Evolutionary conservation across 768 basidiomycete genomes (phyloP).

Genomic region (Calvatia gigantea): DNA sequence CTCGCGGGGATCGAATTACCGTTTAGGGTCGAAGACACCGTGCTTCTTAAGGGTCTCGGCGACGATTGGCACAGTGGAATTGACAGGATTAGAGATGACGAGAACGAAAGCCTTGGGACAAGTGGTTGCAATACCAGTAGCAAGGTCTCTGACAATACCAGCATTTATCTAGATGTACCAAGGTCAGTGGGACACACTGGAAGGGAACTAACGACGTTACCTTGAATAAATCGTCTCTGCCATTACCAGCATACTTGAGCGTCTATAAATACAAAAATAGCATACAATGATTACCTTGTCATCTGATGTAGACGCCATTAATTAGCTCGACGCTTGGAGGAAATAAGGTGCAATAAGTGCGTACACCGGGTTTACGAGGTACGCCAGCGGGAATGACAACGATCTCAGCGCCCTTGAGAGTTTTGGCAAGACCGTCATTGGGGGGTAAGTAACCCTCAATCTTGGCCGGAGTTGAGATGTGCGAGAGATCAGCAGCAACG

Average conservation of each 20-base stretch:
- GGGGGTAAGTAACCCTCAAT: conserved; percentile 78
- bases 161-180: conserved; percentile 80
- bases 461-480: conserved; percentile 87
- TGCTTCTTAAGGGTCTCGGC: conserved; percentile 94
- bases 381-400: conserved; percentile 97
- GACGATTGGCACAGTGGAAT: conserved; percentile 97
- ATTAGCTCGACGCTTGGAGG: conserved; percentile 5
- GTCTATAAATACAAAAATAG: conserved; percentile 9
- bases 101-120: conserved; percentile 90
- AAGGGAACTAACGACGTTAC: conserved; percentile 28
- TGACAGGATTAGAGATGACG: conserved; percentile 99
- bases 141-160: conserved; percentile 92
- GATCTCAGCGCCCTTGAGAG: conserved; percentile 80
- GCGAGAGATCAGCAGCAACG: conserved; percentile 92
- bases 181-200: not conserved
- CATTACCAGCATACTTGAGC: conserved; percentile 13
- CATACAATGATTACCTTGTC: conserved; percentile 39
- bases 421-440: conserved; percentile 79
- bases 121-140: conserved; percentile 78
- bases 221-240: conserved; percentile 94
- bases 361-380: conserved; percentile 89
- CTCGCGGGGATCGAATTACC: conserved; percentile 36
- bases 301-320: conserved; percentile 33
- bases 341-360: conserved; percentile 26
- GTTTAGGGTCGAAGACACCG: conserved; percentile 87